These are phyloP conservation scores for Candida arabinofermentans DNA, from an alignment of 805 yeast species.

Conservation along the genomic window DNA sequence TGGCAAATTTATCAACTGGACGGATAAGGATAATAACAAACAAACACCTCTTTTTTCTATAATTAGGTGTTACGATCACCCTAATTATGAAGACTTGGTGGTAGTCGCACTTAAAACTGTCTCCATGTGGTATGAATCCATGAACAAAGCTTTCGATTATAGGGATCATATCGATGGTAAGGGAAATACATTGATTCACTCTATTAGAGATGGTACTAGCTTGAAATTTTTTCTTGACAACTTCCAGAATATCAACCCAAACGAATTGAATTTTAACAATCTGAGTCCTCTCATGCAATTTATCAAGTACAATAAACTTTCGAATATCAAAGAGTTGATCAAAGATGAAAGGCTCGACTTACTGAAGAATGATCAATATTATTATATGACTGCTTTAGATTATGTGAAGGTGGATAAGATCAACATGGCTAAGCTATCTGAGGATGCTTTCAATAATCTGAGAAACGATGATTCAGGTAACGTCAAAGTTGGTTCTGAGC, in stretches of 20 bases:
- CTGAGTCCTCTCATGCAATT: slow-evolving; percentile 71
- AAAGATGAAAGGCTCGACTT: slow-evolving; percentile 47
- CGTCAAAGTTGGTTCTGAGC: not conserved
- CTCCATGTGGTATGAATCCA: slow-evolving; percentile 36
- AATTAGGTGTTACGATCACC: slow-evolving; percentile 78
- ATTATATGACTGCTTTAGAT: slow-evolving; percentile 40
- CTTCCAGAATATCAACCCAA: slow-evolving; percentile 44
- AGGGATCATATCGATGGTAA: slow-evolving; percentile 65
- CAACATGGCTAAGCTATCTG: not conserved
- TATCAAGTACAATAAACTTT: slow-evolving; percentile 62
- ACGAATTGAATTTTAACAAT: slow-evolving; percentile 53
- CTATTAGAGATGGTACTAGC: slow-evolving; percentile 45
- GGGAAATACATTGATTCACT: slow-evolving; percentile 77
- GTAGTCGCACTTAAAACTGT: slow-evolving; percentile 42
- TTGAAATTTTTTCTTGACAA: slow-evolving; percentile 37
- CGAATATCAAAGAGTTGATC: slow-evolving; percentile 51
- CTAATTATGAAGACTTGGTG: slow-evolving; percentile 51
- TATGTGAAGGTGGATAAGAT: slow-evolving; percentile 37
- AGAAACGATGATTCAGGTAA: no score
- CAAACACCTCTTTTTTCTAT: slow-evolving; percentile 78
- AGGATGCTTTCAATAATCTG: slow-evolving; percentile 1
- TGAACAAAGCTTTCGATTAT: slow-evolving; percentile 36
- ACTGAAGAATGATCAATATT: slow-evolving; percentile 26
- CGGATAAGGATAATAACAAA: slow-evolving; percentile 52
- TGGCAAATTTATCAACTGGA: slow-evolving; percentile 70